Percentiles rank a stretch among this genome's conserved stretches.
phyloP scores from a whole-genome alignment of 2,329 filamentous ascomycete genomes.

The Cladorrhinum sp. region DNA sequence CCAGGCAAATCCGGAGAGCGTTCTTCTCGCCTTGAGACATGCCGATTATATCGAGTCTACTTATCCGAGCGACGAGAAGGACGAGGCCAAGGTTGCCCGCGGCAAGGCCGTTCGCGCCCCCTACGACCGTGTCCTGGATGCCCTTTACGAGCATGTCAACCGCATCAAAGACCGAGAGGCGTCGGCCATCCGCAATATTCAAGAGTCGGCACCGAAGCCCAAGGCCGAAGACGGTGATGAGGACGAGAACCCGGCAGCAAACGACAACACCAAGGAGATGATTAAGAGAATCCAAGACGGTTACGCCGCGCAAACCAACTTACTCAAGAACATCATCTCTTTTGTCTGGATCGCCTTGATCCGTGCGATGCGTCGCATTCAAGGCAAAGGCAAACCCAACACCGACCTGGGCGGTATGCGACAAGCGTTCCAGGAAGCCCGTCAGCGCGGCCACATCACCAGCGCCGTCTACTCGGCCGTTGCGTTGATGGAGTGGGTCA shows the following conservation, averaged over 20 bases:
- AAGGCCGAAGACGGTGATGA: constrained; percentile 43
- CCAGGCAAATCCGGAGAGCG: constrained; percentile 88
- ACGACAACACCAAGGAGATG: constrained; percentile 63
- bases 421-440: constrained; percentile 84
- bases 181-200: constrained; percentile 54
- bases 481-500: constrained; percentile 89
- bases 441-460: constrained; percentile 80
- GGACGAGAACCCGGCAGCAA: constrained; percentile 48
- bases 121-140: constrained; percentile 77
- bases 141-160: constrained; percentile 82
- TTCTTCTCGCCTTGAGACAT: constrained; percentile 82
- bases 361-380: constrained; percentile 87
- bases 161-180: constrained; percentile 65
- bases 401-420: constrained; percentile 65
- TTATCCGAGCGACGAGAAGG: constrained; percentile 72
- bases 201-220: constrained; percentile 46
- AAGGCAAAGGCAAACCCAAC: constrained; percentile 71
- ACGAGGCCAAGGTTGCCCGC: constrained; percentile 70
- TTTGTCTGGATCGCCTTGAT: constrained; percentile 95
- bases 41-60: constrained; percentile 83
- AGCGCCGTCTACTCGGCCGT: constrained; percentile 94
- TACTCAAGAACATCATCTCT: constrained; percentile 81
- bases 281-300: constrained; percentile 61
- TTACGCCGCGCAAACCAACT: constrained; percentile 68
- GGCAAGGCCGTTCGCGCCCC: constrained; percentile 76